Evolutionary conservation across 371 early-diverging fungal species (phyloP), one percentile per base, ranked within the genome.

Genomic region (Funneliformis caledonium): DNA sequence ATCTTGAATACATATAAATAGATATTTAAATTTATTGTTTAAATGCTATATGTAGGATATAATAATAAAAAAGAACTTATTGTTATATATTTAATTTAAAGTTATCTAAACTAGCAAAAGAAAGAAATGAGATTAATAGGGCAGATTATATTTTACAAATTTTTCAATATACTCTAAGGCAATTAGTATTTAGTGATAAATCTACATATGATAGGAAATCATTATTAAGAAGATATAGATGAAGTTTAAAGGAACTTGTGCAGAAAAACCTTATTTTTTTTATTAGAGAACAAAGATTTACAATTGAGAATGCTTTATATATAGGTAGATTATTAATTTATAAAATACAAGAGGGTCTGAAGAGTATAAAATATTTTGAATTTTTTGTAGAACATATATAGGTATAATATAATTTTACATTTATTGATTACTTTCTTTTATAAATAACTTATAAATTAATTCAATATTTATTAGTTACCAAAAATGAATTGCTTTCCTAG

Each of bases 391-490:
- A 47, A 47, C 5, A 47, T 4, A 47, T 47, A 47, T 47, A 3
- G 47, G 47, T 47, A 47, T 10, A 47, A 47, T 47, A 10, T n/a
- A n/a, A n/a, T 47, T 47, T 47, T 47, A 2, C 5, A 47, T 47
- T 47, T 47, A 47, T 2, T 2, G 5, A 9, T 47, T 47, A 47
- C 5, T 37, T 37, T 37, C 2, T 37, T 37, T n/a, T 2, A 2
- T 37, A 2, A 37, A 47, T 47, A 47, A 47, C 5, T 5, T 47
- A 47, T 47, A 47, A 47, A 47, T 4, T n/a, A n/a, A n/a, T n/a
- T n/a, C n/a, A n/a, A 91, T 45, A 47, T 47, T 47, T 33, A 43
- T 69, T 4, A 62, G 22, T 62, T 62, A 12, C 69, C 69, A 47
- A 69, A 69, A 4, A 37, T 69, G 69, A 69, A 69, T 33, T 0